Base-by-base conservation (phyloP, 1,284 basidiomycete genomes). In the Melampsora americana region DNA sequence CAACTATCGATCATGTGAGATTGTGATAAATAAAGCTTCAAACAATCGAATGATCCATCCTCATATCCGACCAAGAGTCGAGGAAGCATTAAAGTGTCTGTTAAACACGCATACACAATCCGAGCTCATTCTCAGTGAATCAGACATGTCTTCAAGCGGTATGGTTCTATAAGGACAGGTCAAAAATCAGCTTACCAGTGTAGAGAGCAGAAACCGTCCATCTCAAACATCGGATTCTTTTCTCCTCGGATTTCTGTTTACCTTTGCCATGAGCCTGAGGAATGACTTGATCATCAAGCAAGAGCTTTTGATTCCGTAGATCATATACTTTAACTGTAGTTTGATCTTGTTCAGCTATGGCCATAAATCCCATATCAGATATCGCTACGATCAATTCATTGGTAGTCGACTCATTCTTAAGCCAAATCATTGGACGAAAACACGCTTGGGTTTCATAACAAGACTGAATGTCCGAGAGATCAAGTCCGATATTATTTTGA, bases 1-100 rank as follows among this genome's bases (percentile, higher is more conserved):
- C 73, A 76, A 76, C 60, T 69, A 42, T 76, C 73, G 39, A 76
- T 69, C 73, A 68, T 61, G 62, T 76, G 53, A 48, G 73, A 62
- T 11, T 65, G 72, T 30, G 23, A 61, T 44, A 76, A 60, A 20
- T 32, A 28, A 7, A 62, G 60, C 32, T 28, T 76, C 18, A 76
- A 35, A 32, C 39, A 26, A 46, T 62, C 59, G 46, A 76, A 76
- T 26, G 44, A 16, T 9, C 66, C 73, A 32, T 69, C 60, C 12
- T 56, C 56, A 39, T 50, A 76, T 23, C 56, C 66, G 35, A 76
- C 59, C 20, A 76, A 39, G 5, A 76, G 60, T 64, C 73, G 65
- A 62, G 66, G 73, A 62, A 68, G 65, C 20, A 46, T 53, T 23
- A 53, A 23, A n/a, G 50, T 23, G 66, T 67, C 72, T 74, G 26